Conservation (phyloP, 768 basidiomycete genomes). For the Panellus pusillus region DNA sequence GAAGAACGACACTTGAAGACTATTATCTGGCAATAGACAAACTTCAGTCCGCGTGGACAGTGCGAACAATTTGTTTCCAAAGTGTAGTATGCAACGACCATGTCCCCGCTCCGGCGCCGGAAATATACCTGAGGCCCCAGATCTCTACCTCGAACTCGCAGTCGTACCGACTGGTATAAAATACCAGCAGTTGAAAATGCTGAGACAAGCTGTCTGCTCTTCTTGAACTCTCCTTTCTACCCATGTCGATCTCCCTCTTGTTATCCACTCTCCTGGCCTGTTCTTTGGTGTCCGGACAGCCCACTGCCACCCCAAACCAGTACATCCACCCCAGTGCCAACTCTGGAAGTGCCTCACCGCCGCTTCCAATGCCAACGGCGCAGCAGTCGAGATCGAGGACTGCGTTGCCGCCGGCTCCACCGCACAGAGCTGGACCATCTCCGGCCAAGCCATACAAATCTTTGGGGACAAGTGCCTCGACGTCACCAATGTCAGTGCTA, state of each 20-base stretch:
- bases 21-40: no score
- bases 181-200: not conserved
- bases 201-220: no score
- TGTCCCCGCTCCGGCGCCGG: no score
- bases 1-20: no score
- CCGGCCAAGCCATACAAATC: not conserved
- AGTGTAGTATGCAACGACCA: no score
- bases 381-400: not conserved
- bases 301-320: not conserved
- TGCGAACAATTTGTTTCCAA: no score
- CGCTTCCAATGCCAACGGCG: no score
- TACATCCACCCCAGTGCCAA: no score
- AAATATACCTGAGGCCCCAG: not conserved
- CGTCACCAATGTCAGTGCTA: slow-evolving; percentile 9
- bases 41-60: no score
- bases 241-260: not conserved
- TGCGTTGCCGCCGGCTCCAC: not conserved
- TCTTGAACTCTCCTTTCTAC: no score
- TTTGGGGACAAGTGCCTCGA: slow-evolving; percentile 2
- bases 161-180: not conserved
- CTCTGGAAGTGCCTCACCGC: no score
- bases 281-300: not conserved
- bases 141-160: not conserved
- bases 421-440: slow-evolving; percentile 8
- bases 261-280: slow-evolving; percentile 2